Evolutionary conservation across 129 eudicot genomes (phyloP).

Genomic region (Cynara cardunculus): DNA sequence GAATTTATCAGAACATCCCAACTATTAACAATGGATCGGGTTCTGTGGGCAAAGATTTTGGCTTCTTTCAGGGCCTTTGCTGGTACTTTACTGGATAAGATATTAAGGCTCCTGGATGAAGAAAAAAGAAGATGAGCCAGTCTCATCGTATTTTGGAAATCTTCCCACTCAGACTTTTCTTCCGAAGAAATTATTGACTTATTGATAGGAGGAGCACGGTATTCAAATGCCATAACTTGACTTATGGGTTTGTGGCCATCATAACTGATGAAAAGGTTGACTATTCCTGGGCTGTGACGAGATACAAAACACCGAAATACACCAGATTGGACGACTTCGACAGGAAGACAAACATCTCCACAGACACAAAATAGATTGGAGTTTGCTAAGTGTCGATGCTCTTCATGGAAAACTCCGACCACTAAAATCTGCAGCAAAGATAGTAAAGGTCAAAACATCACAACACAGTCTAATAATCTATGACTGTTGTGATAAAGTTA

Average conservation of each 20-base stretch:
- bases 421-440: slow-evolving; percentile 63
- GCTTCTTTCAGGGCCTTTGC: slow-evolving; percentile 59
- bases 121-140: slow-evolving; percentile 83
- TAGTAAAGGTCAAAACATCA: slow-evolving; percentile 15
- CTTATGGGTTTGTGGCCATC: slow-evolving; percentile 82
- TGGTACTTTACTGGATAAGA: slow-evolving; percentile 49
- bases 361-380: slow-evolving; percentile 56
- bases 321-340: slow-evolving; percentile 66
- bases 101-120: slow-evolving; percentile 60
- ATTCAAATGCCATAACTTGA: slow-evolving; percentile 73
- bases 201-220: slow-evolving; percentile 43
- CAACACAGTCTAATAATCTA: not conserved
- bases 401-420: slow-evolving; percentile 60
- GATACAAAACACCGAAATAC: slow-evolving; percentile 71
- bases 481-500: not conserved
- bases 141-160: slow-evolving; percentile 64
- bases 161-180: slow-evolving; percentile 55
- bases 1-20: slow-evolving; percentile 59
- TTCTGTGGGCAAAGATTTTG: slow-evolving; percentile 56
- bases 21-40: slow-evolving; percentile 47
- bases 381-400: slow-evolving; percentile 42
- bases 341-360: slow-evolving; percentile 65
- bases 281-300: slow-evolving; percentile 67
- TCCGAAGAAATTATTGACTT: slow-evolving; percentile 26
- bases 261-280: slow-evolving; percentile 62